These are phyloP conservation scores for Ceratobasidium sp. DNA, from an alignment of 1,284 basidiomycete genomes.

Conservation along the genomic window DNA sequence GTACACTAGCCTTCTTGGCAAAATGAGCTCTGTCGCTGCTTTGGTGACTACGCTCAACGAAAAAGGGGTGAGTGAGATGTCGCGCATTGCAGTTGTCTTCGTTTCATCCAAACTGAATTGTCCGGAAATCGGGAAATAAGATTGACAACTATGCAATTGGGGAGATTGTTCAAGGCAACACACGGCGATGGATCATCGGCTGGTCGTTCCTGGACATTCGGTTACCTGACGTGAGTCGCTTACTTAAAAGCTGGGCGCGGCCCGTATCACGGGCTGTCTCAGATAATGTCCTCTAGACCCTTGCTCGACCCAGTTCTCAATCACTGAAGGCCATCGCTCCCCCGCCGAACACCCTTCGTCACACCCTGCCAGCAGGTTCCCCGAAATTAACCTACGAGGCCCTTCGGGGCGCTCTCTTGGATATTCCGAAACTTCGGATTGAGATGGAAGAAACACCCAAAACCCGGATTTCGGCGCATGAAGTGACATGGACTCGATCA, in stretches of 20 bases:
- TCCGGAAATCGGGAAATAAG: slow-evolving; percentile 50
- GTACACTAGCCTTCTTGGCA: slow-evolving; percentile 93
- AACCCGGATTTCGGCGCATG: slow-evolving; percentile 24
- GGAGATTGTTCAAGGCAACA: slow-evolving; percentile 84
- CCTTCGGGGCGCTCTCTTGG: not conserved
- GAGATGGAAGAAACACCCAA: slow-evolving; percentile 37
- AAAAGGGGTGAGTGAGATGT: slow-evolving; percentile 56
- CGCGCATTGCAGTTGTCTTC: not conserved
- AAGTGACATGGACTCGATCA: slow-evolving; percentile 38
- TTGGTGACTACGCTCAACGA: slow-evolving; percentile 66
- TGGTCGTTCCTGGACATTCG: slow-evolving; percentile 77
- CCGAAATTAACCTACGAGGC: slow-evolving; percentile 43
- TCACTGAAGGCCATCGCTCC: slow-evolving; percentile 61
- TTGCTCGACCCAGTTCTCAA: slow-evolving; percentile 57
- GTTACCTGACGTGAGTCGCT: slow-evolving; percentile 74
- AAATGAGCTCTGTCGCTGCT: slow-evolving; percentile 72
- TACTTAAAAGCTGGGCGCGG: slow-evolving; percentile 7
- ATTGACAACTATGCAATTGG: slow-evolving; percentile 85
- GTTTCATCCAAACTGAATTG: not conserved
- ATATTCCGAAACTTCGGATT: slow-evolving; percentile 39
- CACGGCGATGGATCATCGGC: slow-evolving; percentile 85
- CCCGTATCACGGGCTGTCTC: not conserved
- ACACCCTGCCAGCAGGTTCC: slow-evolving; percentile 48
- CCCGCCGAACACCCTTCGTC: slow-evolving; percentile 60
- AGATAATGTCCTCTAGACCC: slow-evolving; percentile 50